Evolutionary conservation across 2,329 filamentous ascomycete genomes (phyloP).

Genomic region (Colletotrichum costaricense): DNA sequence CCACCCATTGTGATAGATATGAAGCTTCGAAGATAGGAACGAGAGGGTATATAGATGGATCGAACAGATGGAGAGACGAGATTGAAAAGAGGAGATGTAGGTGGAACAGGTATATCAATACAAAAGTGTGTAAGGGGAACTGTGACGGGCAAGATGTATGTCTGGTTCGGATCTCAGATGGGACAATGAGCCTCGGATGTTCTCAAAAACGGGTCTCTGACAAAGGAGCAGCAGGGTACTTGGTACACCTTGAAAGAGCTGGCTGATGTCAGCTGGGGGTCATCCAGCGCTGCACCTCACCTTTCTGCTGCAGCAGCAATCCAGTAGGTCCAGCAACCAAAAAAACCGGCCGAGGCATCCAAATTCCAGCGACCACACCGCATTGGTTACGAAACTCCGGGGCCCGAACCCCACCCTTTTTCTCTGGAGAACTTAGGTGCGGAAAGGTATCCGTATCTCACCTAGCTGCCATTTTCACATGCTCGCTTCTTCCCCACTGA

Average conservation of each 20-base stretch:
- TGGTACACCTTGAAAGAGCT: slow-evolving; percentile 4
- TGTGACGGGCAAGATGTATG: background rate
- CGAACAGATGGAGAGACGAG: background rate
- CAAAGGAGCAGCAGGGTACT: slow-evolving; percentile 1
- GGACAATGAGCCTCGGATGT: slow-evolving; percentile 35
- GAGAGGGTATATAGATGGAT: background rate
- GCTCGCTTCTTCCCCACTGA: slow-evolving; percentile 6
- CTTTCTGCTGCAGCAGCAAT: too few relatives aligned
- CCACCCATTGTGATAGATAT: slow-evolving; percentile 49
- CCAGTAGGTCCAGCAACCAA: background rate
- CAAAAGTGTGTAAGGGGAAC: background rate
- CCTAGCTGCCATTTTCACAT: slow-evolving; percentile 28
- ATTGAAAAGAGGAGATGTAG: background rate
- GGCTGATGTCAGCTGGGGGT: slow-evolving; percentile 34
- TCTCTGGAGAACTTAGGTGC: background rate
- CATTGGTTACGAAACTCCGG: slow-evolving; percentile 28
- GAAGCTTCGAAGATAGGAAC: slow-evolving; percentile 12
- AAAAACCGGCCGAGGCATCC: slow-evolving; percentile 29
- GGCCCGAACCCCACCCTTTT: slow-evolving; percentile 1
- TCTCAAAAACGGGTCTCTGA: background rate
- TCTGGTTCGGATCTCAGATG: slow-evolving; percentile 24
- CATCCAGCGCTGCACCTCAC: background rate
- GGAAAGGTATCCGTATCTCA: background rate
- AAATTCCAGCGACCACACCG: slow-evolving; percentile 23
- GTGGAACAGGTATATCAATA: slow-evolving; percentile 16